Base-by-base conservation (phyloP, 352 stramenopile genomes). In the Globisporangium acanthophoron region DNA sequence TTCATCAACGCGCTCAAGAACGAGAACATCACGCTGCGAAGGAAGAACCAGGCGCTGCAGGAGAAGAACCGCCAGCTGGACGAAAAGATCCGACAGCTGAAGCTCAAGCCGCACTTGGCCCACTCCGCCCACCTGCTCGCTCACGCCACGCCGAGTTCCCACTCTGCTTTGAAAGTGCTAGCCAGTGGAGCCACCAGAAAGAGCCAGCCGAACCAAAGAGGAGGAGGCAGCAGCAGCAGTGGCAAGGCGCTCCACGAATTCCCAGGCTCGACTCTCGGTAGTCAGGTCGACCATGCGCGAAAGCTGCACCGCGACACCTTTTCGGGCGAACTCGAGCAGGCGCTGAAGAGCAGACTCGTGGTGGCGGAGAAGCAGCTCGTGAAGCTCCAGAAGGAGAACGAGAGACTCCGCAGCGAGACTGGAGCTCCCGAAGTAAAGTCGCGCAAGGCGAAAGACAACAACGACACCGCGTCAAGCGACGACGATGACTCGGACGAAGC, bases 1-100 rank as follows among this genome's bases (percentile, higher is more conserved):
- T 92, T 94, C 55, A 78, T 94, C 16, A 69, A 84, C n/a, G 74
- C 73, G 5, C 65, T 96, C 45, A 88, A 89, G 59, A 84, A 59
- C 39, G 85, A 96, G 51, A 96, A 92, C 50, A 53, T 63, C 5
- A 54, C 59, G n/a, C 52, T 96, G 31, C 71, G 78, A 29, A 92
- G 86, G 61, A 91, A 93, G 54, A 89, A 80, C 15, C 79, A 94
- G 49, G 40, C 59, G 29, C 55, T 94, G 21, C 66, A 76, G 39
- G 79, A 91, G 52, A 88, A 82, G 61, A 93, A 91, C 43, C 79
- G 78, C 1, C 63, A 71, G 44, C 56, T 93, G 35, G 66, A 87
- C 54, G 78, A 89, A 35, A 83, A 86, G 43, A 59, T 88, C 48
- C 64, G 40, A 2, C 44, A 71, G 47, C 20, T 61, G 44, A 66